These are phyloP conservation scores for Trifolium dubium DNA, from an alignment of 306 rosid species.

Conservation along the genomic window DNA sequence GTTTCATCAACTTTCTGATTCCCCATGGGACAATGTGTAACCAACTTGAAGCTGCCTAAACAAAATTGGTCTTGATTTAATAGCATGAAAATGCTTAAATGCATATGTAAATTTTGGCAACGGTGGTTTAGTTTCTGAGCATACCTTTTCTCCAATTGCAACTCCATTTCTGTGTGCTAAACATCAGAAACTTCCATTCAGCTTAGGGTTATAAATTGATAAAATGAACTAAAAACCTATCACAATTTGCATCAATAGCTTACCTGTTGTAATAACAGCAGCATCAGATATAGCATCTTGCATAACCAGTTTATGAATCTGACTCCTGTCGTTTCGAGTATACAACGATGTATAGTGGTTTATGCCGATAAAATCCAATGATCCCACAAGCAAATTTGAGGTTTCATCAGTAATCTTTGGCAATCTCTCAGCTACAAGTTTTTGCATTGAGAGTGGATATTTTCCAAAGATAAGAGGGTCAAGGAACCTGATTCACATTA, in stretches of 20 bases:
- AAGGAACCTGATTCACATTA: conserved; percentile 72
- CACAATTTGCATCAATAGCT: conserved; percentile 40
- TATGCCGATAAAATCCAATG: conserved; percentile 82
- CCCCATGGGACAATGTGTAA: conserved; percentile 95
- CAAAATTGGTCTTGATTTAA: conserved; percentile 10
- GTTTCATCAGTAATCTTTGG: conserved; percentile 63
- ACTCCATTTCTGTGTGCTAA: conserved; percentile 68
- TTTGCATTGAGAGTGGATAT: conserved; percentile 80
- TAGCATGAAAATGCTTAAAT: conserved; percentile 2
- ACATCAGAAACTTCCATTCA: conserved; percentile 40
- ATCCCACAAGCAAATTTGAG: conserved; percentile 60
- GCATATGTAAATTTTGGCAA: conserved; percentile 13
- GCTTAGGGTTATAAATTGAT: conserved; percentile 7
- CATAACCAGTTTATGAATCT: conserved; percentile 62
- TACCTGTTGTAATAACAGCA: conserved; percentile 80
- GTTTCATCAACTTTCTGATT: conserved; percentile 64
- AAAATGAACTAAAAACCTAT: background rate
- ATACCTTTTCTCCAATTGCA: conserved; percentile 87
- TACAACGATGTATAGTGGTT: conserved; percentile 88
- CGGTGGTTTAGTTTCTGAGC: conserved; percentile 36
- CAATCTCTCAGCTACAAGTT: conserved; percentile 68
- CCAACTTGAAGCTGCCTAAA: conserved; percentile 90
- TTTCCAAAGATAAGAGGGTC: conserved; percentile 81
- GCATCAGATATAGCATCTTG: conserved; percentile 80
- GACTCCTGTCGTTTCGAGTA: conserved; percentile 75